A percentile compares a stretch with the other conserved stretches of the same genome.
Conservation (phyloP, 1,139 yeast species). For the Scheffersomyces titani region DNA sequence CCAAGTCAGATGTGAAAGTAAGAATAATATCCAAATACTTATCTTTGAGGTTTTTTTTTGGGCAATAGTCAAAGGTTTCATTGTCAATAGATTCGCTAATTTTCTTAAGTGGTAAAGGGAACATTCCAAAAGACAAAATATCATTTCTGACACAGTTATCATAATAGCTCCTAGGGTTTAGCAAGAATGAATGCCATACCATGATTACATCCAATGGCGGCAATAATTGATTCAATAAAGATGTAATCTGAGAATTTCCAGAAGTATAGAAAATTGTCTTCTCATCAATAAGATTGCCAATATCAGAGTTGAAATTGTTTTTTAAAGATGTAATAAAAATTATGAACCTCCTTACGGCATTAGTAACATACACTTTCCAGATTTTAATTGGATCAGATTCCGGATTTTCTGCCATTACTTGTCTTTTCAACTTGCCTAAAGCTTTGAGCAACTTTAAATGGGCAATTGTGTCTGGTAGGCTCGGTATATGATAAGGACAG, state of each 20-base stretch:
- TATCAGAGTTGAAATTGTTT: constrained; percentile 3
- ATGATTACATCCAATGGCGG: constrained; percentile 41
- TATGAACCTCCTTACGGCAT: constrained; percentile 31
- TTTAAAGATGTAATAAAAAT: constrained; percentile 24
- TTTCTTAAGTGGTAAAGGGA: constrained; percentile 28
- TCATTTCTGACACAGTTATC: constrained; percentile 29
- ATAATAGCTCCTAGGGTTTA: constrained; percentile 28
- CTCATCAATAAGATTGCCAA: neutral
- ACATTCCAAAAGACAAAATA: constrained; percentile 20
- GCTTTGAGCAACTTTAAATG: constrained; percentile 35
- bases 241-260: neutral
- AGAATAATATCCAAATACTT: constrained; percentile 7
- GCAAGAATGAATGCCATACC: constrained; percentile 41
- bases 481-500: constrained; percentile 6
- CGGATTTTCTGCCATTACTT: constrained; percentile 4
- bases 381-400: constrained; percentile 11
- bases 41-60: constrained; percentile 4
- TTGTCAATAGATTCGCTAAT: constrained; percentile 22
- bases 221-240: constrained; percentile 9
- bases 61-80: constrained; percentile 20
- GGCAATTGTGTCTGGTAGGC: constrained; percentile 15
- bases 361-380: constrained; percentile 32
- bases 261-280: neutral
- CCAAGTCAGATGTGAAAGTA: neutral
- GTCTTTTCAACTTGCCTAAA: constrained; percentile 23